A percentile compares a stretch with the other conserved stretches of the same genome.
phyloP scores from a whole-genome alignment of 2,329 filamentous ascomycete species.

The Cordyceps militaris region DNA sequence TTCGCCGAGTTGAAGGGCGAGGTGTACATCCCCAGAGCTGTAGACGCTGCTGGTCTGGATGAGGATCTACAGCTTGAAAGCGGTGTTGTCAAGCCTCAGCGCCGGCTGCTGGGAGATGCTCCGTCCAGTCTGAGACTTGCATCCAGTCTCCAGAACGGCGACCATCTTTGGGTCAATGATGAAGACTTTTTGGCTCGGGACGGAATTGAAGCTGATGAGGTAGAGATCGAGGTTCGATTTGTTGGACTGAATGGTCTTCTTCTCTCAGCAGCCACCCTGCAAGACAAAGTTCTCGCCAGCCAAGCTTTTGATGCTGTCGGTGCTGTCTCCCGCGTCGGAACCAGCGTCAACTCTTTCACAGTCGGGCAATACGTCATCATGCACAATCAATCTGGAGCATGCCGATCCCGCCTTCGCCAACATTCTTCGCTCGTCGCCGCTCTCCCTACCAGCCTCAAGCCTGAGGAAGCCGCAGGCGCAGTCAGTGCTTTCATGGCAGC shows the following conservation, averaged over 20 bases:
- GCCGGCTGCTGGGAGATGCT: not conserved
- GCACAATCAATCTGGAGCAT: not conserved
- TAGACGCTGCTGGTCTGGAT: slow-evolving; percentile 12
- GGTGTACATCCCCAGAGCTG: slow-evolving; percentile 13
- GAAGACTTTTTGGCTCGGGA: slow-evolving; percentile 19
- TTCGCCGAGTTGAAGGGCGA: slow-evolving; percentile 13
- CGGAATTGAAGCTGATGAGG: not conserved
- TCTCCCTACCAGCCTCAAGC: slow-evolving; percentile 22
- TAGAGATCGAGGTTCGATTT: not conserved
- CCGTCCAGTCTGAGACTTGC: not conserved
- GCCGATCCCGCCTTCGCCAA: not conserved
- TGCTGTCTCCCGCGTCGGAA: not conserved
- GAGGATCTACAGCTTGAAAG: slow-evolving; percentile 3
- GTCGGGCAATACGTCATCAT: not conserved
- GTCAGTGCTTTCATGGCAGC: not conserved
- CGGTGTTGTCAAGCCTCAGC: not conserved
- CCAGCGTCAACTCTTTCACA: not conserved
- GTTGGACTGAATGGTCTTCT: not conserved
- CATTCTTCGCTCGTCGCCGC: not conserved
- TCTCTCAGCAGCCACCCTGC: not conserved
- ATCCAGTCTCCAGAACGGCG: not conserved
- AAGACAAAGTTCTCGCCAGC: not conserved
- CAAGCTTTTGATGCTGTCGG: not conserved
- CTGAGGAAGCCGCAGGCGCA: not conserved
- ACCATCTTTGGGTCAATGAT: not conserved